Percentiles rank a stretch among this genome's conserved stretches.
phyloP scores from a whole-genome alignment of 2,329 filamentous ascomycete genomes.

The Nemania sp. region DNA sequence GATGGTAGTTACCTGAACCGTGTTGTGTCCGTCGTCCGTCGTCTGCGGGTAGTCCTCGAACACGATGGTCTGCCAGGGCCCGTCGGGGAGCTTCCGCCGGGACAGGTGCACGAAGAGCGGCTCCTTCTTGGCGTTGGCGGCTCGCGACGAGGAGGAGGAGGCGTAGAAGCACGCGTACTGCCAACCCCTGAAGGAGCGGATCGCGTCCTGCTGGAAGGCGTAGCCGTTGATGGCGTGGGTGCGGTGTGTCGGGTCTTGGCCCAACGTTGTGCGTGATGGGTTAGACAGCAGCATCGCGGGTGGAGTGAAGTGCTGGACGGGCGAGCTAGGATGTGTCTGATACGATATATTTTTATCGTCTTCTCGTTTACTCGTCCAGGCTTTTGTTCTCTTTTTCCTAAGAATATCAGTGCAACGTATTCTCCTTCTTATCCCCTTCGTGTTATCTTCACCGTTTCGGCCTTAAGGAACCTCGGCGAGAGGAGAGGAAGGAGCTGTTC shows the following conservation, averaged over 20 bases:
- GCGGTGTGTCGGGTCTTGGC: slow-evolving; percentile 44
- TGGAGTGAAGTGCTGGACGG: background rate
- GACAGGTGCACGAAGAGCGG: slow-evolving; percentile 52
- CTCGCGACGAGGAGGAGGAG: slow-evolving; percentile 33
- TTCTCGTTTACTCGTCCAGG: too few relatives aligned
- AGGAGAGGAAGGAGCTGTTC: background rate
- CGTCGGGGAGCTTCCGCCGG: slow-evolving; percentile 47
- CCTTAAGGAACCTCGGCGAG: too few relatives aligned
- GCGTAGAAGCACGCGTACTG: slow-evolving; percentile 55
- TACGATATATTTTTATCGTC: too few relatives aligned
- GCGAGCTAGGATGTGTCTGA: background rate
- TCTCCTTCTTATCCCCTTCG: background rate
- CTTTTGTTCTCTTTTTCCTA: too few relatives aligned
- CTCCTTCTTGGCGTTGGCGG: slow-evolving; percentile 36
- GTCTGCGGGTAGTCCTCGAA: slow-evolving; percentile 56
- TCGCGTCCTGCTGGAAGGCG: slow-evolving; percentile 54
- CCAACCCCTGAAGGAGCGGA: slow-evolving; percentile 52
- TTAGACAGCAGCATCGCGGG: slow-evolving; percentile 38
- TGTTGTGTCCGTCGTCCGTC: slow-evolving; percentile 57
- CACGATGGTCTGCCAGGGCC: slow-evolving; percentile 51
- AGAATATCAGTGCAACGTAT: too few relatives aligned
- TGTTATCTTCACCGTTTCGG: background rate
- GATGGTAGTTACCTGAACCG: slow-evolving; percentile 46
- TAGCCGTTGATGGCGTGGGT: slow-evolving; percentile 50
- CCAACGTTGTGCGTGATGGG: slow-evolving; percentile 42